These are phyloP conservation scores for Acacia concinna DNA, from an alignment of 331 rosid species.

Conservation along the genomic window DNA sequence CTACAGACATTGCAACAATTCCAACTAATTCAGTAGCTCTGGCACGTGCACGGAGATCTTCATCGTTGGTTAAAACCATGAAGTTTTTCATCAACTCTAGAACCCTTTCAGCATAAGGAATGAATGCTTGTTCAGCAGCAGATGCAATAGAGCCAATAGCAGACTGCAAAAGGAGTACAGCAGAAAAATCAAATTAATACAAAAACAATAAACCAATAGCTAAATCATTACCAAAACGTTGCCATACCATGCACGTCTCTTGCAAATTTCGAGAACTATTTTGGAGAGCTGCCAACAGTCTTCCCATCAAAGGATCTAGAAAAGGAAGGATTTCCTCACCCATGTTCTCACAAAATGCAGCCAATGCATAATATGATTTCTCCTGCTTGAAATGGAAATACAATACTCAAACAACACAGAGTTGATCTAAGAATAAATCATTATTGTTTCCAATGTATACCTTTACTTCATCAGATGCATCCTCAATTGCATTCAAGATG, in stretches of 20 bases:
- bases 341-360: slow-evolving; percentile 98
- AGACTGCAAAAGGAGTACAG: slow-evolving; percentile 60
- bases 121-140: slow-evolving; percentile 92
- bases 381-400: slow-evolving; percentile 59
- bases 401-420: slow-evolving; percentile 27
- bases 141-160: slow-evolving; percentile 98
- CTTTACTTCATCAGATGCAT: slow-evolving; percentile 94
- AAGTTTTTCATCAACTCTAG: slow-evolving; percentile 91
- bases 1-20: slow-evolving; percentile 96
- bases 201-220: slow-evolving; percentile 16
- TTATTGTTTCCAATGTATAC: slow-evolving; percentile 44
- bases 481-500: slow-evolving; percentile 92
- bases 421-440: slow-evolving; percentile 23
- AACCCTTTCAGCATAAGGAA: slow-evolving; percentile 95
- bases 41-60: slow-evolving; percentile 92
- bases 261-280: slow-evolving; percentile 78
- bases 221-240: slow-evolving; percentile 21
- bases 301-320: slow-evolving; percentile 92
- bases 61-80: slow-evolving; percentile 90
- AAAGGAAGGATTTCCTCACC: slow-evolving; percentile 96
- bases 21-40: slow-evolving; percentile 99
- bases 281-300: slow-evolving; percentile 81
- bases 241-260: slow-evolving; percentile 97
- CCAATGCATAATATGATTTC: slow-evolving; percentile 96
- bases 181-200: slow-evolving; percentile 25